Percentiles rank a stretch among this genome's conserved stretches.
phyloP scores from a whole-genome alignment of 1,139 yeast genomes.

The Komagataea norvegica region DNA sequence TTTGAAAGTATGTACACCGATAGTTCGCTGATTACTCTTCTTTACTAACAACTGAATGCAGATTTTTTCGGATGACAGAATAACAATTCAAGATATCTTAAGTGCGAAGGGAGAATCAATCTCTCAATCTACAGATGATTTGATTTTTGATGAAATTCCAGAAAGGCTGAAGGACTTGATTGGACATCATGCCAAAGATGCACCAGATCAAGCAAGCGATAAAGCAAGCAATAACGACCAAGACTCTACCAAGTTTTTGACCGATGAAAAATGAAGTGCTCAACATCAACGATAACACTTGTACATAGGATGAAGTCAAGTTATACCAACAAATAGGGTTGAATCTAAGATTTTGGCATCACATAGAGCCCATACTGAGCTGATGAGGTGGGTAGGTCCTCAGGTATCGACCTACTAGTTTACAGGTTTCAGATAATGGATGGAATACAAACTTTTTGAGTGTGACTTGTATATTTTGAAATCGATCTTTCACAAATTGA shows the following conservation, averaged over 20 bases:
- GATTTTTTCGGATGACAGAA: constrained; percentile 70
- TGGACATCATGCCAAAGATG: constrained; percentile 64
- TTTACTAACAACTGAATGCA: constrained; percentile 19
- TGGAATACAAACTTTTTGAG: no score
- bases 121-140: constrained; percentile 54
- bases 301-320: no score
- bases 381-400: no score
- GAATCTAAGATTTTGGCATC: no score
- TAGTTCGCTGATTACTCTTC: no score
- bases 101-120: constrained; percentile 71
- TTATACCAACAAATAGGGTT: no score
- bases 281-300: not conserved
- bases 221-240: no score
- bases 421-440: no score
- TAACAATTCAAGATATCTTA: constrained; percentile 78
- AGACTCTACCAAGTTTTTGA: constrained; percentile 8
- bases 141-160: constrained; percentile 71
- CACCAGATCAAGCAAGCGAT: constrained; percentile 37
- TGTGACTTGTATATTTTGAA: no score
- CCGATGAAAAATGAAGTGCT: constrained; percentile 4
- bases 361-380: no score
- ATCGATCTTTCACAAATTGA: no score
- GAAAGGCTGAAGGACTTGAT: constrained; percentile 49
- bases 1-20: constrained; percentile 41
- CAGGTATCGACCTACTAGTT: no score